phyloP scores from a whole-genome alignment of 257 asterid species.

The Ehretia macrophylla region DNA sequence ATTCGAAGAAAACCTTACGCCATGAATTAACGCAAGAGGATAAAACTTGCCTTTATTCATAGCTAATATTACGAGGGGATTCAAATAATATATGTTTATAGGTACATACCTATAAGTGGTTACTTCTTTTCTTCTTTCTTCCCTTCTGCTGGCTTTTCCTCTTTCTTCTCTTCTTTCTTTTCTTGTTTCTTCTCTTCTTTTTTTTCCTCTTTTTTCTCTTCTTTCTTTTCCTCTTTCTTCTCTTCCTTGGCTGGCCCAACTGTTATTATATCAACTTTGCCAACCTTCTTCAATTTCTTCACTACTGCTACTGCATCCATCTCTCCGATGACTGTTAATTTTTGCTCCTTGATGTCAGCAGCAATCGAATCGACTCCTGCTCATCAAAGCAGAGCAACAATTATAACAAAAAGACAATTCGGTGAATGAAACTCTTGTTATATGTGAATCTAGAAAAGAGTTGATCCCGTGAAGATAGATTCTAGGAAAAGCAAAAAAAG shows the following conservation, averaged over 20 bases:
- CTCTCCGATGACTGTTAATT: constrained; percentile 63
- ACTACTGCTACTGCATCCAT: constrained; percentile 73
- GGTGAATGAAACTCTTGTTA: background rate
- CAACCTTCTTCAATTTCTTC: constrained; percentile 58
- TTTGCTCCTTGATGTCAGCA: constrained; percentile 64
- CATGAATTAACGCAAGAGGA: too few species aligned
- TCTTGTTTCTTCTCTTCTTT: constrained; percentile 23
- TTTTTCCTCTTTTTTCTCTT: constrained; percentile 31
- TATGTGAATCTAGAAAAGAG: too few species aligned
- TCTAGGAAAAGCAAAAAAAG: too few species aligned
- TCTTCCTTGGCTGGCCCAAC: constrained; percentile 75
- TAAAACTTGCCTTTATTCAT: too few species aligned
- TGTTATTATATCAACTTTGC: constrained; percentile 59
- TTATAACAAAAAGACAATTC: background rate
- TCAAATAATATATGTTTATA: too few species aligned
- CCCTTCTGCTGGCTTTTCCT: constrained; percentile 4
- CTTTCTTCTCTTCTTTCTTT: background rate
- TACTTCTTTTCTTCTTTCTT: background rate
- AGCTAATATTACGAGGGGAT: too few species aligned
- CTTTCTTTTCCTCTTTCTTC: constrained; percentile 40
- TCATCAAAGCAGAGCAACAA: background rate
- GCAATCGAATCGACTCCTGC: constrained; percentile 73
- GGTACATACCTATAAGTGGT: too few species aligned
- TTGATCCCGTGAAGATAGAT: too few species aligned
- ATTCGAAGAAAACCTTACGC: too few species aligned